Evolutionary conservation across 306 rosid genomes (phyloP).

Genomic region (Prinsepia uniflora): DNA sequence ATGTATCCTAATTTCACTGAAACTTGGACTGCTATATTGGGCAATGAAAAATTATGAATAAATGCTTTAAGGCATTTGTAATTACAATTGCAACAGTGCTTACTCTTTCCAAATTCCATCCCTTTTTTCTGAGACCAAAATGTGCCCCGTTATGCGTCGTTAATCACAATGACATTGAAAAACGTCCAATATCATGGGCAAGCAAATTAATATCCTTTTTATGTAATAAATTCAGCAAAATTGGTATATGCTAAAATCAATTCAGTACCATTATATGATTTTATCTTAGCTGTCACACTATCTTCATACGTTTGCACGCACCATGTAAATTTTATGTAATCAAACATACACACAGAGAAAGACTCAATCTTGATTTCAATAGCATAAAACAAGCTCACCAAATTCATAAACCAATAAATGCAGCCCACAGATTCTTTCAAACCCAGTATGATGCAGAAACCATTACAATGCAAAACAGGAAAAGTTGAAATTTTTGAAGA

Average conservation of each 20-base stretch:
- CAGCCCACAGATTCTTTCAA: background rate
- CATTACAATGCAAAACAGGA: background rate
- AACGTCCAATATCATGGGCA: background rate
- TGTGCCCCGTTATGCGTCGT: background rate
- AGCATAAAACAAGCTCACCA: slow-evolving; percentile 1
- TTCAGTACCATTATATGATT: background rate
- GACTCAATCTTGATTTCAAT: background rate
- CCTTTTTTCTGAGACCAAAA: background rate
- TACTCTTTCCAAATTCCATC: background rate
- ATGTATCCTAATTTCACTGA: background rate
- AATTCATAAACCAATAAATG: slow-evolving; percentile 16
- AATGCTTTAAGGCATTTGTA: background rate
- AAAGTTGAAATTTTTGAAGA: background rate
- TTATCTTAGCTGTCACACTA: background rate
- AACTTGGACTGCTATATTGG: no score
- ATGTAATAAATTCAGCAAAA: background rate
- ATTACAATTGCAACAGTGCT: background rate
- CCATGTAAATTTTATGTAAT: background rate
- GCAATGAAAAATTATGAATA: background rate
- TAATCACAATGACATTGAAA: background rate
- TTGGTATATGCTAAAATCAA: background rate
- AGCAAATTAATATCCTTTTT: no score
- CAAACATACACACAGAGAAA: background rate
- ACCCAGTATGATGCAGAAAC: slow-evolving; percentile 4
- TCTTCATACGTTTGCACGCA: background rate